Percentiles rank a stretch among this genome's conserved stretches.
Conservation (phyloP, 2,329 filamentous ascomycete species). For the Sclerotinia sclerotiorum region DNA sequence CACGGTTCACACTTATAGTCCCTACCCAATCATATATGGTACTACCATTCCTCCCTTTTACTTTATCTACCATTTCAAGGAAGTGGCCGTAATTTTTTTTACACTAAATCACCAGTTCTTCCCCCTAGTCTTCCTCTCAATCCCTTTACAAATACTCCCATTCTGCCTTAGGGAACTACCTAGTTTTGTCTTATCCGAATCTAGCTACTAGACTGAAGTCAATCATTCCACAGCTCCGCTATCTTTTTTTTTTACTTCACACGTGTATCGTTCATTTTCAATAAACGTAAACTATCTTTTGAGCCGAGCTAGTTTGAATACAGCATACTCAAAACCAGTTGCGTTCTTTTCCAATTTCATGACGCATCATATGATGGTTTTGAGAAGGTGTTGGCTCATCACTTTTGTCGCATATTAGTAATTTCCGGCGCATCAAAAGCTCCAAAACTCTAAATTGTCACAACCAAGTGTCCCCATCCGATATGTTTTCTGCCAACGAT, state of each 20-base stretch:
- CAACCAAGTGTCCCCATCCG: neutral
- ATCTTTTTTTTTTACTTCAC: neutral
- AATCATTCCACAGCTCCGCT: neutral
- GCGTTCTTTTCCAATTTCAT: neutral
- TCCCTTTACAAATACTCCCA: neutral
- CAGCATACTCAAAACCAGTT: neutral
- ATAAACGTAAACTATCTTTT: neutral
- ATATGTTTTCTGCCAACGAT: neutral
- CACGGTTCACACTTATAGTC: no score
- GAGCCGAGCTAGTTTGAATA: neutral
- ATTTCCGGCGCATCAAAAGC: neutral
- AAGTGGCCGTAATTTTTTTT: neutral
- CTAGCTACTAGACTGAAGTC: neutral
- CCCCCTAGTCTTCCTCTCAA: no score
- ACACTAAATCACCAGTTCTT: neutral
- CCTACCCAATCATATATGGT: neutral
- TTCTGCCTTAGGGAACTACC: neutral
- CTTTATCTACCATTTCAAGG: constrained; percentile 1
- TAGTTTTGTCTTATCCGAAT: neutral
- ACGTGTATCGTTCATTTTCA: neutral
- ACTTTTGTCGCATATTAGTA: neutral
- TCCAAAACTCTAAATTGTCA: neutral
- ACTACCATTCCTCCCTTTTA: neutral
- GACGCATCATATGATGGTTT: neutral
- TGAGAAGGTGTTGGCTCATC: neutral